phyloP scores from a whole-genome alignment of 352 stramenopile species.

The Pythium brachiatum region DNA sequence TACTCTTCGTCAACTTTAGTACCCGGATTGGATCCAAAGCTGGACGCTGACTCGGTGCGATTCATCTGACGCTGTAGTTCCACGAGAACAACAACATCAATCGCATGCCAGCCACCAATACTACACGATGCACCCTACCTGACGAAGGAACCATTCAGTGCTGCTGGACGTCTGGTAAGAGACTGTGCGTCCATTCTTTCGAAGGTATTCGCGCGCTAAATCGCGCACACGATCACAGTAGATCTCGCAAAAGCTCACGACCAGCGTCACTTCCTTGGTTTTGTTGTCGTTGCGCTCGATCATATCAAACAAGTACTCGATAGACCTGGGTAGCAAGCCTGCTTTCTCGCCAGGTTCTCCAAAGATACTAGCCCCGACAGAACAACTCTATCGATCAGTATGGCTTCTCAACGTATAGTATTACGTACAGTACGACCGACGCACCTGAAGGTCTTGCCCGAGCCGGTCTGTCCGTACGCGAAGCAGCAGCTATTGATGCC shows the following conservation, averaged over 20 bases:
- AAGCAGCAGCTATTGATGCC: conserved; percentile 95
- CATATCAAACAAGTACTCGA: conserved; percentile 89
- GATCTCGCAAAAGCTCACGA: conserved; percentile 92
- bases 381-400: background rate
- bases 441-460: conserved; percentile 84
- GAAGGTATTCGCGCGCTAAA: conserved; percentile 85
- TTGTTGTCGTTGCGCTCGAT: conserved; percentile 63
- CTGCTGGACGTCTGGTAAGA: conserved; percentile 81
- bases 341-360: conserved; percentile 80
- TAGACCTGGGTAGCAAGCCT: conserved; percentile 85
- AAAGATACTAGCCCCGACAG: conserved; percentile 69
- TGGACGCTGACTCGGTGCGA: conserved; percentile 60
- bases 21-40: conserved; percentile 53
- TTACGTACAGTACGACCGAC: no score
- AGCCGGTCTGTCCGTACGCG: conserved; percentile 89
- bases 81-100: background rate
- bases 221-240: conserved; percentile 93
- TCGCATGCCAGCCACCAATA: background rate
- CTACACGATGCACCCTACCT: conserved; percentile 31
- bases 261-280: conserved; percentile 76
- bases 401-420: no score
- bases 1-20: conserved; percentile 72
- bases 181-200: conserved; percentile 58
- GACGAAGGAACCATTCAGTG: conserved; percentile 78
- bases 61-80: conserved; percentile 53